These are phyloP conservation scores for Plantago major DNA, from an alignment of 257 asterid genomes.

Conservation along the genomic window DNA sequence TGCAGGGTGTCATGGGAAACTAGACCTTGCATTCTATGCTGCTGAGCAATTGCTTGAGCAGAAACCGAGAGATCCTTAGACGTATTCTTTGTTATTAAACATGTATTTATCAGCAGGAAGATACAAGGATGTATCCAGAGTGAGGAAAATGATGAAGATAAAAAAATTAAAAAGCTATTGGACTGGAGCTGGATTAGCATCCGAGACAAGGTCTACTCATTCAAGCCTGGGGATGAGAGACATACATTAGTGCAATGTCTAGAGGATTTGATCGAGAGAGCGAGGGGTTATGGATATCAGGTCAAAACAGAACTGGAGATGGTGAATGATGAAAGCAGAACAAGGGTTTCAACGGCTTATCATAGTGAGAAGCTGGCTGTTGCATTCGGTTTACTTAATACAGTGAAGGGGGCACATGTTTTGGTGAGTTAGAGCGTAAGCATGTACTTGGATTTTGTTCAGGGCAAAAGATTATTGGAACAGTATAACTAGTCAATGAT, in stretches of 20 bases:
- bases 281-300: slow-evolving; percentile 43
- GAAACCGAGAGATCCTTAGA: slow-evolving; percentile 68
- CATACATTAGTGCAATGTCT: slow-evolving; percentile 26
- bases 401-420: slow-evolving; percentile 37
- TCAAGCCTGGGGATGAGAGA: slow-evolving; percentile 35
- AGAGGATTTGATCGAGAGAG: slow-evolving; percentile 45
- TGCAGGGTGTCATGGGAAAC: slow-evolving; percentile 80
- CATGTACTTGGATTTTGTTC: slow-evolving; percentile 28
- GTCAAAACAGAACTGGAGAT: slow-evolving; percentile 29
- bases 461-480: too few relatives aligned
- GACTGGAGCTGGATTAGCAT: slow-evolving; percentile 91
- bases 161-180: slow-evolving; percentile 41
- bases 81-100: slow-evolving; percentile 51
- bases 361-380: slow-evolving; percentile 88
- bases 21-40: slow-evolving; percentile 59
- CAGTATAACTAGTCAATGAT: too few relatives aligned
- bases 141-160: slow-evolving; percentile 72
- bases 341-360: slow-evolving; percentile 26
- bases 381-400: slow-evolving; percentile 64
- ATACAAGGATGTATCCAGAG: slow-evolving; percentile 70
- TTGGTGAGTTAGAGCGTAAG: slow-evolving; percentile 64
- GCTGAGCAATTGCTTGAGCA: slow-evolving; percentile 69
- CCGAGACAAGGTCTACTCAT: slow-evolving; percentile 59
- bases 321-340: slow-evolving; percentile 30
- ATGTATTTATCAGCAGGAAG: slow-evolving; percentile 69